Evolutionary conservation across 345 rosid species (phyloP), one percentile per base, ranked within the genome.

Genomic region (Zanthoxylum bungeanum): DNA sequence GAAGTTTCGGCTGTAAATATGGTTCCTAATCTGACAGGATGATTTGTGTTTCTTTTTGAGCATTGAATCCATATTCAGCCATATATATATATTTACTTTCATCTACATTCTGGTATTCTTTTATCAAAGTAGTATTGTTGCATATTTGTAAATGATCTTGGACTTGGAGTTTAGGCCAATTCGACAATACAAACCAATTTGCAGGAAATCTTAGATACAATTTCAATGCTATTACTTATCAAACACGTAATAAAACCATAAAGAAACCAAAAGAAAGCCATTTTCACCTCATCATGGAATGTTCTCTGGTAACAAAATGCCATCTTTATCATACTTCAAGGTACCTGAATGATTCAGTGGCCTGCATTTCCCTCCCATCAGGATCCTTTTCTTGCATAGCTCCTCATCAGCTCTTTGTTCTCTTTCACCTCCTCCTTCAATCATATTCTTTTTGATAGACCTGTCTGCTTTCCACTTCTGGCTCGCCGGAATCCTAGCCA

Each of bases 311-410:
- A 86, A 17, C 71, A 81, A 60, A 42, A 78, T 59, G 19, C 92
- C 88, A 22, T 84, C 78, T 47, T 60, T 34, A 68, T 86, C 86
- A 39, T 83, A 88, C 27, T 70, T 79, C 56, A 88, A 82, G 21
- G 76, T 40, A 2, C 85, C 85, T 5, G 91, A 85, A 51, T 9
- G 12, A 61, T 63, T 77, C 42, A 83, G 66, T 7, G 91, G 96
- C 76, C 59, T 82, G 82, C 96, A 90, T 68, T 66, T 90, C 65
- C 30, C 83, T 12, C 95, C 95, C 85, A 86, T 79, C n/a, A 90
- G 76, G 51, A 88, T 90, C 76, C 91, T 88, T 84, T 83, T 90
- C 86, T 83, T 90, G 79, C 95, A 90, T 12, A 90, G 69, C 73
- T 86, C 92, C 28, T 51, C 64, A 0, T n/a, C 62, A 28, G 47